phyloP scores from a whole-genome alignment of 2,329 filamentous ascomycete species.

The Aspergillus pseudotamarii region DNA sequence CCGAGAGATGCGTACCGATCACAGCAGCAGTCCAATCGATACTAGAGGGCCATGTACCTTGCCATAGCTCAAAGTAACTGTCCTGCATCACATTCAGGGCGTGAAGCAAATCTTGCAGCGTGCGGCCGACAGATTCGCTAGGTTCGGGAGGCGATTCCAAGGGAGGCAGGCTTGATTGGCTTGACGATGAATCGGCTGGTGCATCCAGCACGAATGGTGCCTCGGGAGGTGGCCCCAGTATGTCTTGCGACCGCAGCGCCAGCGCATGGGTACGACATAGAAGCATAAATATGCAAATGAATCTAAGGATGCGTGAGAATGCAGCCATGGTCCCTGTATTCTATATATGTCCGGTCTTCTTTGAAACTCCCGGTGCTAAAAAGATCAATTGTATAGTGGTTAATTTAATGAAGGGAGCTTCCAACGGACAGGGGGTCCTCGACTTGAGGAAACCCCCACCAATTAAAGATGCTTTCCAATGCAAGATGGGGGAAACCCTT shows the following conservation, averaged over 20 bases:
- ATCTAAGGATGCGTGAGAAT: constrained; percentile 23
- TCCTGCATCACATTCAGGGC: constrained; percentile 77
- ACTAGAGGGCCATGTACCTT: constrained; percentile 79
- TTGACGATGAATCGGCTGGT: constrained; percentile 10
- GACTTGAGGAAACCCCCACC: not conserved
- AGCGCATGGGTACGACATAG: constrained; percentile 30
- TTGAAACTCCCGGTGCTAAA: not conserved
- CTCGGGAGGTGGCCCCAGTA: constrained; percentile 20
- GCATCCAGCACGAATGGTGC: constrained; percentile 15
- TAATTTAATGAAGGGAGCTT: not conserved
- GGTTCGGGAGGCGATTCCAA: constrained; percentile 25
- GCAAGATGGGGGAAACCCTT: not conserved
- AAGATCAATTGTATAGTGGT: not conserved
- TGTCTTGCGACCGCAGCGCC: constrained; percentile 32
- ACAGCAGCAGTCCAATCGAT: constrained; percentile 97
- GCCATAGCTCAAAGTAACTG: constrained; percentile 73
- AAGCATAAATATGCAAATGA: constrained; percentile 27
- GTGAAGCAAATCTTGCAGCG: constrained; percentile 52
- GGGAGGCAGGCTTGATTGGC: constrained; percentile 11
- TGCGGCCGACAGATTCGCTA: constrained; percentile 20
- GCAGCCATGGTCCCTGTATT: constrained; percentile 9
- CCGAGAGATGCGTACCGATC: constrained; percentile 75
- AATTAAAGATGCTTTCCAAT: not conserved
- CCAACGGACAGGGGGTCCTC: not conserved
- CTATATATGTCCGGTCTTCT: not conserved